phyloP scores from a whole-genome alignment of 805 yeast species.

The Lipomyces mesembrius region DNA sequence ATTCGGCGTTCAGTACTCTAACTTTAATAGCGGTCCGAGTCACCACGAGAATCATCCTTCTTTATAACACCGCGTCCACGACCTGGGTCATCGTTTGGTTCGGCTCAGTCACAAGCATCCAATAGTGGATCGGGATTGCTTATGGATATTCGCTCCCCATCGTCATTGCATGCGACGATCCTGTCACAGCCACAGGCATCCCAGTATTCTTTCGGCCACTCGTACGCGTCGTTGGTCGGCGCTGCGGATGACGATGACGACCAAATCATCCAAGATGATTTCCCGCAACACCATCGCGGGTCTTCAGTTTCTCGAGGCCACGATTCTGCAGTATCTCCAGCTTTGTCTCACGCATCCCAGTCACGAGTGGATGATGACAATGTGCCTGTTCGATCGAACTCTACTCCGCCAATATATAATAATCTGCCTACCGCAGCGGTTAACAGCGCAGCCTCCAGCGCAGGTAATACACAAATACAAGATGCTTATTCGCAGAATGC shows the following conservation, averaged over 20 bases:
- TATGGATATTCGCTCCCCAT: conserved; percentile 28
- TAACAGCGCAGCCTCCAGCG: conserved; percentile 11
- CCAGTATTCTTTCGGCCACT: conserved; percentile 18
- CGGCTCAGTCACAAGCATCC: conserved; percentile 12
- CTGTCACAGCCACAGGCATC: conserved; percentile 7
- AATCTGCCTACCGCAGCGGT: conserved; percentile 6
- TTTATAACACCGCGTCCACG: conserved; percentile 23
- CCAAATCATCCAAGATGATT: conserved; percentile 14
- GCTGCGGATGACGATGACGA: conserved; percentile 20
- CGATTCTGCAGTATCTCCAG: conserved; percentile 22
- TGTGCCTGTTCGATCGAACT: conserved; percentile 10
- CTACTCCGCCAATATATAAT: conserved; percentile 27
- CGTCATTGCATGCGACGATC: conserved; percentile 10
- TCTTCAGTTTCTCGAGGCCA: conserved; percentile 6
- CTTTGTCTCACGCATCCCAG: conserved; percentile 28
- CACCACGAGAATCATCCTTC: conserved; percentile 28
- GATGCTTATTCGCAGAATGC: conserved; percentile 18
- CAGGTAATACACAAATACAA: conserved; percentile 11
- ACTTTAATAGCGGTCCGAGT: conserved; percentile 23
- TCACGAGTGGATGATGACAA: conserved; percentile 22
- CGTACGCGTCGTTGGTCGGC: conserved; percentile 23
- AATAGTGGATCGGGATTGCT: conserved; percentile 11
- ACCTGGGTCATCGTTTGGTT: conserved; percentile 29
- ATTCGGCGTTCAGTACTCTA: neutral
- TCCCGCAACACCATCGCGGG: conserved; percentile 5